These are phyloP conservation scores for Ambrosia artemisiifolia DNA, from an alignment of 129 eudicot species.

Conservation along the genomic window DNA sequence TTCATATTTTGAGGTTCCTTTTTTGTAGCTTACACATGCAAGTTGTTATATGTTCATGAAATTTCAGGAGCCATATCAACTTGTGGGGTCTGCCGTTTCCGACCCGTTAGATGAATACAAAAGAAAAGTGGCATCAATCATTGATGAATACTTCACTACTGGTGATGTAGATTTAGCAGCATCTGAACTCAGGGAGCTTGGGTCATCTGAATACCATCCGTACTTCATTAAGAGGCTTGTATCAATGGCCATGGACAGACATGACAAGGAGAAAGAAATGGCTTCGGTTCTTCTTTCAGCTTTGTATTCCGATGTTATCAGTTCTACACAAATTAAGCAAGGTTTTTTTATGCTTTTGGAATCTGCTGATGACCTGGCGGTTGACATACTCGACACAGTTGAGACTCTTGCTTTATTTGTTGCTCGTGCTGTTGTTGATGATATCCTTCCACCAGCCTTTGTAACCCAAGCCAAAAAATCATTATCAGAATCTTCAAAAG, in stretches of 20 bases:
- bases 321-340: constrained; percentile 67
- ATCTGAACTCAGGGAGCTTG: constrained; percentile 76
- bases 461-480: constrained; percentile 60
- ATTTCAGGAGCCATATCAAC: constrained; percentile 80
- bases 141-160: constrained; percentile 79
- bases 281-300: constrained; percentile 83
- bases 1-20: background rate
- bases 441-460: constrained; percentile 88
- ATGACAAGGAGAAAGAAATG: constrained; percentile 94
- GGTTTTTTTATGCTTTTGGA: constrained; percentile 90
- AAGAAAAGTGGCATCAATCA: constrained; percentile 74
- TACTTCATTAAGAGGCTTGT: constrained; percentile 84
- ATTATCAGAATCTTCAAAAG: constrained; percentile 62
- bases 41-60: constrained; percentile 15
- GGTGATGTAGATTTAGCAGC: constrained; percentile 73
- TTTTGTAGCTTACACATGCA: background rate
- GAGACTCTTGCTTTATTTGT: constrained; percentile 72
- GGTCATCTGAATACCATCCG: constrained; percentile 82
- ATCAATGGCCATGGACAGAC: constrained; percentile 90
- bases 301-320: constrained; percentile 75
- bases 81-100: constrained; percentile 61
- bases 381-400: constrained; percentile 78
- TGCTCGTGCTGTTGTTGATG: constrained; percentile 88
- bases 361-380: constrained; percentile 88
- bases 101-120: constrained; percentile 92